Percentiles rank a stretch among this genome's conserved stretches.
These are phyloP conservation scores for Trichocomaceae sp. DNA, from an alignment of 2,329 filamentous ascomycete genomes.

Conservation along the genomic window DNA sequence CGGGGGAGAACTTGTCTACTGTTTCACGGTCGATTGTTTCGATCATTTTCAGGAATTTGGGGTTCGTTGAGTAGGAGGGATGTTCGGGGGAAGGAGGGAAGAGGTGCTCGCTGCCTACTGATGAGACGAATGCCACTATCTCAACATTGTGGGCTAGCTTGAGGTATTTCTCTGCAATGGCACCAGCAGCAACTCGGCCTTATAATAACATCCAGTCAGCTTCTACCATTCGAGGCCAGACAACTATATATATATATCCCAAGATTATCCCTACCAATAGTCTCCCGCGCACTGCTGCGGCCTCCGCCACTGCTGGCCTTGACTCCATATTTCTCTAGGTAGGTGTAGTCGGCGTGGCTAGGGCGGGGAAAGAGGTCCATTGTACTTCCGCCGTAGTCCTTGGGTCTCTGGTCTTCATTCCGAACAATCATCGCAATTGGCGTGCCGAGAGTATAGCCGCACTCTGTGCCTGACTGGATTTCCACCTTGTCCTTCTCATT, in stretches of 20 bases:
- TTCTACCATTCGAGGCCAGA: background rate
- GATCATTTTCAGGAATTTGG: conserved; percentile 68
- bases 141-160: conserved; percentile 73
- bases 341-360: conserved; percentile 93
- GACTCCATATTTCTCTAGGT: conserved; percentile 93
- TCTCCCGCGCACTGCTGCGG: conserved; percentile 86
- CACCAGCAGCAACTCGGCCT: conserved; percentile 80
- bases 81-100: conserved; percentile 64
- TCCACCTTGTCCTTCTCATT: conserved; percentile 87
- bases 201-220: background rate
- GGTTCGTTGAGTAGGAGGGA: conserved; percentile 65
- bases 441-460: conserved; percentile 81
- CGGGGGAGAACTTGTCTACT: conserved; percentile 78
- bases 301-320: conserved; percentile 88
- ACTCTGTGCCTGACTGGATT: conserved; percentile 89
- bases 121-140: conserved; percentile 84
- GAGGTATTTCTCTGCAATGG: conserved; percentile 91
- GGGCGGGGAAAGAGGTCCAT: conserved; percentile 90
- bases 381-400: conserved; percentile 82
- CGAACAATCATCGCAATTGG: conserved; percentile 81
- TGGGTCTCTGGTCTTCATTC: conserved; percentile 88
- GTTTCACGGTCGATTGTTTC: conserved; percentile 64
- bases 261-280: conserved; percentile 60
- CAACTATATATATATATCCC: background rate
- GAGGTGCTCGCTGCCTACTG: conserved; percentile 72